Conservation (phyloP, 2,329 filamentous ascomycete species). For the Phaeosphaeria sp. region DNA sequence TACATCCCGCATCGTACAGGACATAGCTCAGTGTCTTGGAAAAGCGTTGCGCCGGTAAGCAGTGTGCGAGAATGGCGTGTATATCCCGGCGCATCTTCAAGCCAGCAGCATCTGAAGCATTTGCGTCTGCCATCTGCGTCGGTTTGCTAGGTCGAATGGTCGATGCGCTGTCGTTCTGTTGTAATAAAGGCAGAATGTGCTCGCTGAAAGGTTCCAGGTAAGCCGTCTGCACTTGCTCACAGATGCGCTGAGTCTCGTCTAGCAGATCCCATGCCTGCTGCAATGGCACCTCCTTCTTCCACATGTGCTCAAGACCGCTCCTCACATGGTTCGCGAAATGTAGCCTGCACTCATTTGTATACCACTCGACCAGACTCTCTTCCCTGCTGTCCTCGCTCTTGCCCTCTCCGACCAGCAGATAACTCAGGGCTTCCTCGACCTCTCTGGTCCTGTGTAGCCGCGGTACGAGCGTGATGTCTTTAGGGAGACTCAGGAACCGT, state of each 20-base stretch:
- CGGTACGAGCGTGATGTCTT: constrained; percentile 27
- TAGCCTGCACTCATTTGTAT: constrained; percentile 50
- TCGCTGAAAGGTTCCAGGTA: constrained; percentile 48
- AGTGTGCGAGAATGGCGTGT: constrained; percentile 70
- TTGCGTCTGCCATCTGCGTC: constrained; percentile 38
- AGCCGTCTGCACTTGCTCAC: constrained; percentile 45
- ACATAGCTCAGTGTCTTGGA: constrained; percentile 63
- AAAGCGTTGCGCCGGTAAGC: constrained; percentile 60
- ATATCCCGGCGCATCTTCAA: constrained; percentile 67
- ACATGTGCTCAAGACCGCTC: constrained; percentile 36
- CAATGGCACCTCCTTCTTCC: constrained; percentile 36
- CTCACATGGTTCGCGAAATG: constrained; percentile 50
- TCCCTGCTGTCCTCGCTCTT: constrained; percentile 36
- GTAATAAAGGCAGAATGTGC: constrained; percentile 42
- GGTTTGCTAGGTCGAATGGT: constrained; percentile 46
- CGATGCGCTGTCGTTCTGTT: constrained; percentile 26
- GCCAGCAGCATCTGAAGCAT: constrained; percentile 25
- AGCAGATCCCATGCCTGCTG: constrained; percentile 41
- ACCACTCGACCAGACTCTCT: constrained; percentile 53
- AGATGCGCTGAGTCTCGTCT: constrained; percentile 43
- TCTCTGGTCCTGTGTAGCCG: constrained; percentile 32
- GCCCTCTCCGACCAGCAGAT: constrained; percentile 45
- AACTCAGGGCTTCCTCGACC: constrained; percentile 45
- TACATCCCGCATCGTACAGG: constrained; percentile 60
- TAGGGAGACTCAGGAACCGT: constrained; percentile 48